Base-by-base conservation (phyloP, 768 basidiomycete species). In the Macrolepiota dolichaula region DNA sequence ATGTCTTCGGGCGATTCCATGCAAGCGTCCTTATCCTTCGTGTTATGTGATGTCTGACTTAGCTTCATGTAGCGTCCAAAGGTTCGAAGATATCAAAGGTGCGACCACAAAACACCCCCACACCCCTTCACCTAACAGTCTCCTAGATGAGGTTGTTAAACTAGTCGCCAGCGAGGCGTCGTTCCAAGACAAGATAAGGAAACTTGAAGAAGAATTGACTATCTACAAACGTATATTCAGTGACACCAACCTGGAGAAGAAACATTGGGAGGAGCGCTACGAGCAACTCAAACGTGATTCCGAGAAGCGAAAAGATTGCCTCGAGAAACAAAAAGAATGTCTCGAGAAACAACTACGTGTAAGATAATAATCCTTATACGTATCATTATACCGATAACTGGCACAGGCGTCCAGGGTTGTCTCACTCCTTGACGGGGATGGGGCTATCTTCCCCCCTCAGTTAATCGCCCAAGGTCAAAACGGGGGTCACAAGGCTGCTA, bases 341-440 rank as follows among this genome's bases (percentile, higher is more conserved):
- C 51, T 79, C n/a, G 74, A 77, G 61, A 74, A 74, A 65, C 76
- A 76, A 63, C 66, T 80, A 38, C 79, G 77, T 71, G 80, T 76
- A 63, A 22, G 54, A 17, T 13, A n/a, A 36, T 27, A 47, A 1
- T 32, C 52, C 46, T 19, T 19, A 40, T 49, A 24, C 53, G 44
- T 46, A 36, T 27, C 24, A n/a, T 22, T 46, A 27, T 56, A 40
- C 42, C 25, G 38, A 56, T 36, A 27, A 51, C 55, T 55, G 17
- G 60, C n/a, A 51, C 61, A 82, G 80, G 80, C 77, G n/a, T 72
- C 77, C 61, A 75, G 80, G 53, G 69, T 81, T 40, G 67, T 78
- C n/a, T 67, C 81, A 73, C 76, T 90, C 50, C 73, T 90, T 61
- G 88, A 90, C 61, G 88, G 88, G 36, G 88, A 89, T 65, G 82